Evolutionary conservation across 2,329 filamentous ascomycete species (phyloP).

Genomic region (Botrytis elliptica): DNA sequence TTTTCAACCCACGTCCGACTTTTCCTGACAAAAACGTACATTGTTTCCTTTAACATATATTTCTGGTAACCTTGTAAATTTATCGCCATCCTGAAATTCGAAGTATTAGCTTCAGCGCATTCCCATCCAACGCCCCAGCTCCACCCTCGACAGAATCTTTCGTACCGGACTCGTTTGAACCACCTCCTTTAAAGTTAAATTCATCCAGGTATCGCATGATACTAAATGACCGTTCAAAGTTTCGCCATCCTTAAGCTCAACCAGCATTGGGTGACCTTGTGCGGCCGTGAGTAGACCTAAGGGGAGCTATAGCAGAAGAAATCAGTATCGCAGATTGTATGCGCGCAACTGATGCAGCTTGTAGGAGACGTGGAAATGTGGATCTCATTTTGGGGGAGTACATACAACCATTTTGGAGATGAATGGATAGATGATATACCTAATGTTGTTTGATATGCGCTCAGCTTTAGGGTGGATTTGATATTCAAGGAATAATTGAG

Average conservation of each 20-base stretch:
- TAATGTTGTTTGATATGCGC: constrained; percentile 9
- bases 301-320: constrained; percentile 51
- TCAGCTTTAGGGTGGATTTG: constrained; percentile 10
- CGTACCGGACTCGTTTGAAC: constrained; percentile 85
- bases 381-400: neutral
- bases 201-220: constrained; percentile 99
- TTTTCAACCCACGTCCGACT: rapidly evolving
- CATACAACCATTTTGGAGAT: constrained; percentile 19
- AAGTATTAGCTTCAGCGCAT: constrained; percentile 18
- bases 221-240: constrained; percentile 95
- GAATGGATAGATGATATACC: neutral
- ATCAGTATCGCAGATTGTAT: constrained; percentile 4
- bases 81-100: constrained; percentile 72
- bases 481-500: constrained; percentile 2
- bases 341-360: neutral
- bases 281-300: constrained; percentile 89
- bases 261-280: constrained; percentile 96
- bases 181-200: constrained; percentile 93
- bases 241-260: constrained; percentile 96
- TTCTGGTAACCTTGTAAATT: constrained; percentile 87
- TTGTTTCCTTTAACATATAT: constrained; percentile 98
- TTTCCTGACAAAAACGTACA: constrained; percentile 48
- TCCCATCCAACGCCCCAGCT: neutral
- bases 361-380: neutral
- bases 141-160: constrained; percentile 3